Evolutionary conservation across 1,284 basidiomycete species (phyloP).

Genomic region (Marasmius fiardii): DNA sequence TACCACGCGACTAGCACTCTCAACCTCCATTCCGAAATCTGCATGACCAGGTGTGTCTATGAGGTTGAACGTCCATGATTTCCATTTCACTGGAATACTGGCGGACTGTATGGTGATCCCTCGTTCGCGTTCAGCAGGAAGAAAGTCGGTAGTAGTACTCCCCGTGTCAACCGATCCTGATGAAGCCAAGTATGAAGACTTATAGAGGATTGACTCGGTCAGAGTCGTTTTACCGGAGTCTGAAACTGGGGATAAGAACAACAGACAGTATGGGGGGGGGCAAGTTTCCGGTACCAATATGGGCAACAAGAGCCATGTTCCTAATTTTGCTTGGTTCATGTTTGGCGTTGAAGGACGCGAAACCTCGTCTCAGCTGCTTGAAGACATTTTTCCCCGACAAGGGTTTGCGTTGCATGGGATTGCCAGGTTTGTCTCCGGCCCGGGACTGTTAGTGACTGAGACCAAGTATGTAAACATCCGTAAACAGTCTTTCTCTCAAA

Average conservation of each 20-base stretch:
- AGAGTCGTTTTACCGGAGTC: conserved; percentile 92
- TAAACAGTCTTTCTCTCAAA: background rate
- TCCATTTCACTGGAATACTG: conserved; percentile 89
- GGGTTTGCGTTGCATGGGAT: background rate
- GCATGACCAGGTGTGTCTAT: conserved; percentile 92
- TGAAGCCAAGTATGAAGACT: conserved; percentile 68
- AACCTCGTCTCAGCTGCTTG: conserved; percentile 19
- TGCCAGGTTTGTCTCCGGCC: background rate
- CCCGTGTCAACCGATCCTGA: conserved; percentile 87
- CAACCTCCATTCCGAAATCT: conserved; percentile 94
- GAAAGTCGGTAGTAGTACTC: conserved; percentile 87
- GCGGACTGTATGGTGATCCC: conserved; percentile 93
- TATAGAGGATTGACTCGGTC: conserved; percentile 82
- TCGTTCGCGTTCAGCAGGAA: conserved; percentile 85
- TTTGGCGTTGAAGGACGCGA: conserved; percentile 27
- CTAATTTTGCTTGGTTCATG: conserved; percentile 50
- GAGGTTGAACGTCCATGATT: conserved; percentile 78
- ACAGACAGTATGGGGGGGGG: background rate
- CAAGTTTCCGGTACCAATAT: conserved; percentile 58
- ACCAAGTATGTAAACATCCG: background rate
- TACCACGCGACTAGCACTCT: conserved; percentile 85
- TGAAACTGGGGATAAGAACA: conserved; percentile 23
- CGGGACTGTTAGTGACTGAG: background rate
- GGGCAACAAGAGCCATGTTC: conserved; percentile 82
- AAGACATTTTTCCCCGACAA: conserved; percentile 11